These are phyloP conservation scores for Neonothopanus nambi DNA, from an alignment of 1,284 basidiomycete species.

Conservation along the genomic window DNA sequence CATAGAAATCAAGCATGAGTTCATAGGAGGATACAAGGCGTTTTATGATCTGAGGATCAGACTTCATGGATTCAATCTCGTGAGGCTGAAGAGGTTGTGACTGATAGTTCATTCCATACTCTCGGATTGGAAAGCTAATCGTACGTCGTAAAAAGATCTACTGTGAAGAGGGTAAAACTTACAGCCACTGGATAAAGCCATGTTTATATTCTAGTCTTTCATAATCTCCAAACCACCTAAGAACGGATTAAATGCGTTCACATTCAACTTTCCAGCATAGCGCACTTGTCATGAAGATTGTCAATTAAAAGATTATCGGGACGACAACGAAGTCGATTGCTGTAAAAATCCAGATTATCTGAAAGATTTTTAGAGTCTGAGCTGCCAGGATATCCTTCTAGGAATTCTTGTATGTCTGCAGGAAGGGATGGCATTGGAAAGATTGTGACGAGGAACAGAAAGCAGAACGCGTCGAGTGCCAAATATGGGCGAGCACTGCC, in stretches of 20 bases:
- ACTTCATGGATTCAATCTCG: conserved; percentile 63
- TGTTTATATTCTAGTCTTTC: conserved; percentile 67
- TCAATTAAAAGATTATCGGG: conserved; percentile 66
- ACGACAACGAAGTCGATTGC: conserved; percentile 52
- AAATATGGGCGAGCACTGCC: too few relatives aligned
- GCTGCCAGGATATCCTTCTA: conserved; percentile 56
- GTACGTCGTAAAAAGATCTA: background rate
- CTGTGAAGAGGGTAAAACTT: conserved; percentile 27
- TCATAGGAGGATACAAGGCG: conserved; percentile 62
- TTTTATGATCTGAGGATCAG: conserved; percentile 45
- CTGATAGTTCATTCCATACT: conserved; percentile 67
- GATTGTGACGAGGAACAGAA: too few relatives aligned
- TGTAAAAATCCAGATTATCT: conserved; percentile 67
- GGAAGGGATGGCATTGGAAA: conserved; percentile 36
- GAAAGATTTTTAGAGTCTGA: conserved; percentile 39
- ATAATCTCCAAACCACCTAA: conserved; percentile 66
- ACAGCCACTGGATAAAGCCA: conserved; percentile 77
- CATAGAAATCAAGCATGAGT: conserved; percentile 77
- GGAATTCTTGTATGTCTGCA: conserved; percentile 60
- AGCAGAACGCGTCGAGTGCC: too few relatives aligned
- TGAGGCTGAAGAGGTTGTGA: conserved; percentile 67
- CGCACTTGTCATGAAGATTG: conserved; percentile 60
- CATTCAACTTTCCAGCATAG: conserved; percentile 9
- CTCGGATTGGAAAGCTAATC: conserved; percentile 65
- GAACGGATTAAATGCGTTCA: conserved; percentile 7